Evolutionary conservation across 1,139 yeast genomes (phyloP).

Genomic region (Yamadazyma triangularis): DNA sequence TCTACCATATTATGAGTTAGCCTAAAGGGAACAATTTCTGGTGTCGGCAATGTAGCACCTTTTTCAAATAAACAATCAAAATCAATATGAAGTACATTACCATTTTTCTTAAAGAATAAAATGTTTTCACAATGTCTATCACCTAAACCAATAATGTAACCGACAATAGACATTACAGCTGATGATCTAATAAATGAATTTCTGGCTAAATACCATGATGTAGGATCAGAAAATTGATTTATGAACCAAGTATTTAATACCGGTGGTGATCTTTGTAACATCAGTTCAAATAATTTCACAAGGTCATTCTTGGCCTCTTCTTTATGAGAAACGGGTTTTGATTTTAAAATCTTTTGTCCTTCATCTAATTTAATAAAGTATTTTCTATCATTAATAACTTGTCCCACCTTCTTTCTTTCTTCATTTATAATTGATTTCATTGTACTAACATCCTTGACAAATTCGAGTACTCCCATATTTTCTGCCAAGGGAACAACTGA

Average conservation of each 20-base stretch:
- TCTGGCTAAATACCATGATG: conserved; percentile 80
- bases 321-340: conserved; percentile 11
- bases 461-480: conserved; percentile 86
- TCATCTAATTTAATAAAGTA: conserved; percentile 32
- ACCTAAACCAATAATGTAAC: conserved; percentile 85
- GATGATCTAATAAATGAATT: conserved; percentile 70
- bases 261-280: conserved; percentile 54
- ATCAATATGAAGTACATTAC: conserved; percentile 88
- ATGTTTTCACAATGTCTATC: conserved; percentile 96
- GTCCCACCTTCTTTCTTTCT: conserved; percentile 37
- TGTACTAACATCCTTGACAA: conserved; percentile 83
- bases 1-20: conserved; percentile 84
- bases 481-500: conserved; percentile 89
- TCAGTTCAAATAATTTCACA: conserved; percentile 24
- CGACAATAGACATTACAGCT: conserved; percentile 98
- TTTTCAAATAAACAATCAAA: conserved; percentile 94
- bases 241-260: conserved; percentile 84
- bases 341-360: conserved; percentile 34
- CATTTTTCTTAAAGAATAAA: conserved; percentile 66
- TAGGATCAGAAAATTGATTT: conserved; percentile 86
- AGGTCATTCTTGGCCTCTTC: conserved; percentile 13
- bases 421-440: conserved; percentile 63
- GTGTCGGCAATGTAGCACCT: conserved; percentile 65
- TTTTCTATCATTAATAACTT: conserved; percentile 26
- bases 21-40: conserved; percentile 93